Conservation (phyloP, 352 stramenopile genomes). For the Bremia lactucae region DNA sequence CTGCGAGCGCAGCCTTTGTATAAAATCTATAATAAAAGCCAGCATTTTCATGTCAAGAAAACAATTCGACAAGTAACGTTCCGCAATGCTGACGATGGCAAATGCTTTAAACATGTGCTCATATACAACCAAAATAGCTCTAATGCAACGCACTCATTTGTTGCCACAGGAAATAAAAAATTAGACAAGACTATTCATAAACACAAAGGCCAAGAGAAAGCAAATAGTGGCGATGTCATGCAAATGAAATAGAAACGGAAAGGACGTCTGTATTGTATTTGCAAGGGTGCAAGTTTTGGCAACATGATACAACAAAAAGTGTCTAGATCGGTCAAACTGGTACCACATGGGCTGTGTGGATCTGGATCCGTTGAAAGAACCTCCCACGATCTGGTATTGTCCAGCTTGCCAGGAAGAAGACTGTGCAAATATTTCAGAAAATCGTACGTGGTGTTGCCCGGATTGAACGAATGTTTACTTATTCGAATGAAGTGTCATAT, state of each 20-base stretch:
- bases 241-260: constrained; percentile 58
- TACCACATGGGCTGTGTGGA: constrained; percentile 74
- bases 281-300: constrained; percentile 58
- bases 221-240: constrained; percentile 3
- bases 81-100: not conserved
- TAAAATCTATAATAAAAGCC: constrained; percentile 11
- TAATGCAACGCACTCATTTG: too few relatives aligned
- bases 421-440: constrained; percentile 45
- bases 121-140: too few relatives aligned
- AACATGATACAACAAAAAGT: constrained; percentile 84
- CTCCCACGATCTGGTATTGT: constrained; percentile 69
- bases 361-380: constrained; percentile 34
- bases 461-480: too few relatives aligned
- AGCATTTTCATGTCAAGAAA: constrained; percentile 19
- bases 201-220: constrained; percentile 3
- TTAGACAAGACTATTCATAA: constrained; percentile 9
- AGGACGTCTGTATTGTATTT: constrained; percentile 61
- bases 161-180: too few relatives aligned
- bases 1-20: constrained; percentile 4
- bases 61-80: constrained; percentile 4
- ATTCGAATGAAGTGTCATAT: constrained; percentile 82
- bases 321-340: constrained; percentile 70
- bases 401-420: constrained; percentile 49
- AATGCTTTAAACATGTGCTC: too few relatives aligned
- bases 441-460: constrained; percentile 52